Conservation (phyloP, 2,329 filamentous ascomycete genomes). For the Aspergillus sp. region DNA sequence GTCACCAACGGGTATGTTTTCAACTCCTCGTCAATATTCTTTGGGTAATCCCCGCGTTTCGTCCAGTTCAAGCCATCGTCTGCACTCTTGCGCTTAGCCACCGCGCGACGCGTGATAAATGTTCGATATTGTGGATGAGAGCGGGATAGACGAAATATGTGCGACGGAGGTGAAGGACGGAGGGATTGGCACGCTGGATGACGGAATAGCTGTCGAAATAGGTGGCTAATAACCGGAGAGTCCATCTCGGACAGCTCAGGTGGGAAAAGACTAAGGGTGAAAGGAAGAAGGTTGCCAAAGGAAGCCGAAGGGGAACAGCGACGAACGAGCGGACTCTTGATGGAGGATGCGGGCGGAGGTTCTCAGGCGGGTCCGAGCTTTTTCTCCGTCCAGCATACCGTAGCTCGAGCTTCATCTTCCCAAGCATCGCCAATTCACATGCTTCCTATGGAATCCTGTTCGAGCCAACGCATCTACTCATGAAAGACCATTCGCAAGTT, state of each 20-base stretch:
- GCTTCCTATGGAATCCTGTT: not conserved
- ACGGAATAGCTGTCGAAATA: slow-evolving; percentile 83
- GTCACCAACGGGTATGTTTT: slow-evolving; percentile 81
- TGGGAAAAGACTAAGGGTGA: slow-evolving; percentile 4
- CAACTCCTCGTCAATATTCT: slow-evolving; percentile 78
- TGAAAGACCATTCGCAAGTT: slow-evolving; percentile 39
- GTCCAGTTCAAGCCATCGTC: slow-evolving; percentile 76
- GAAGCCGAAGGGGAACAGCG: slow-evolving; percentile 14
- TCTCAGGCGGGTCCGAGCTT: slow-evolving; percentile 36
- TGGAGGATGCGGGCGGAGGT: slow-evolving; percentile 17
- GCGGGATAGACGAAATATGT: slow-evolving; percentile 22
- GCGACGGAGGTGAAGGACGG: slow-evolving; percentile 38
- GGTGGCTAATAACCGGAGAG: slow-evolving; percentile 71
- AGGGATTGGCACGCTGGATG: slow-evolving; percentile 65
- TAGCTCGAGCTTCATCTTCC: not conserved
- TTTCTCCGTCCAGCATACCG: slow-evolving; percentile 14
- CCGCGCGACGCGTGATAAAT: slow-evolving; percentile 33
- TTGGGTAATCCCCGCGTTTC: slow-evolving; percentile 73
- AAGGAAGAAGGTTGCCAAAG: slow-evolving; percentile 16
- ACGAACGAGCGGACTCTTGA: slow-evolving; percentile 19
- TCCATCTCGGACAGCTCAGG: slow-evolving; percentile 62
- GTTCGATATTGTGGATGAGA: slow-evolving; percentile 35
- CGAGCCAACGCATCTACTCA: slow-evolving; percentile 10
- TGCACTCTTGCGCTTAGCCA: slow-evolving; percentile 38
- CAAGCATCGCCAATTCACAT: not conserved